These are phyloP conservation scores for Orbilia blumenaviensis DNA, from an alignment of 2,329 filamentous ascomycete genomes.

Conservation along the genomic window DNA sequence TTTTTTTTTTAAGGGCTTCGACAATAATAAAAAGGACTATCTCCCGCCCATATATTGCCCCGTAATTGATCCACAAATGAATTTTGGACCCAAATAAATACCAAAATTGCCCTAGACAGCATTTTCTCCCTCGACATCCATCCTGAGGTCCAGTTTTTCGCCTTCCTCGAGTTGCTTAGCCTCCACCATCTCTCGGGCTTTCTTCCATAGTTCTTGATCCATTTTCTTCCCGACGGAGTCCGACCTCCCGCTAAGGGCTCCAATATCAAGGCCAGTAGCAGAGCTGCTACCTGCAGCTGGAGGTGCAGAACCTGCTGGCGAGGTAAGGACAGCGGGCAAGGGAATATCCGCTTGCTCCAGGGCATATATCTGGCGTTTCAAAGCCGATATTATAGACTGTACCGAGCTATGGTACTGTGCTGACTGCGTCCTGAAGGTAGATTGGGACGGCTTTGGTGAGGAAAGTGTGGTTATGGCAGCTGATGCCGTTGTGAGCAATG, in stretches of 20 bases:
- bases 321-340: constrained; percentile 34
- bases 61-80: neutral
- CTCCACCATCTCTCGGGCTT: constrained; percentile 41
- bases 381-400: constrained; percentile 27
- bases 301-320: constrained; percentile 18
- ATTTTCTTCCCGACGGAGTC: constrained; percentile 47
- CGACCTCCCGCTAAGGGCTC: constrained; percentile 37
- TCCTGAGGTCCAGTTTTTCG: constrained; percentile 40
- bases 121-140: constrained; percentile 34
- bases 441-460: constrained; percentile 23
- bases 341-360: constrained; percentile 51
- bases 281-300: neutral
- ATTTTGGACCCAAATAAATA: neutral
- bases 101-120: neutral
- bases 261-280: constrained; percentile 34
- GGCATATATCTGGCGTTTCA: constrained; percentile 47
- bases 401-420: constrained; percentile 45
- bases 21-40: neutral
- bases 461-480: constrained; percentile 49
- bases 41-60: neutral
- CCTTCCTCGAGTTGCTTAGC: constrained; percentile 18
- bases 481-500: constrained; percentile 54
- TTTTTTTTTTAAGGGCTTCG: too few relatives aligned
- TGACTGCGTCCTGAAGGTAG: constrained; percentile 38
- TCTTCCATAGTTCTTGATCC: constrained; percentile 46